Conservation (phyloP, 371 early-diverging fungal species). For the Actinomortierella wolfii region DNA sequence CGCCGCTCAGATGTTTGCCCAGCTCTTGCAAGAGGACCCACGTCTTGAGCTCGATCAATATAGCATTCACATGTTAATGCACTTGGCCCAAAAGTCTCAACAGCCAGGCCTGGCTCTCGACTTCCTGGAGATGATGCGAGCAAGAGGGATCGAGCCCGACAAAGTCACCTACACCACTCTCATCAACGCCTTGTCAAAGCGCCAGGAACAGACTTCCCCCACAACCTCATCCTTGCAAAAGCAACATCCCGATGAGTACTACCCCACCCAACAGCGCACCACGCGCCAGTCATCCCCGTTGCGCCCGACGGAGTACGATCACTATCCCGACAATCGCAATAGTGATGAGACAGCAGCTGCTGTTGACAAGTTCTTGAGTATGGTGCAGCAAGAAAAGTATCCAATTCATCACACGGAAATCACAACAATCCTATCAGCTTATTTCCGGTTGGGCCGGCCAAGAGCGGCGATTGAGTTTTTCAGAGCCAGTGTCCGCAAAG, state of each 20-base stretch:
- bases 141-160: constrained; percentile 38
- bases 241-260: too few species aligned
- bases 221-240: constrained; percentile 6
- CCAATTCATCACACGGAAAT: constrained; percentile 24
- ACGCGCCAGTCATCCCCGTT: too few species aligned
- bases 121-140: constrained; percentile 47
- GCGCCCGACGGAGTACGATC: constrained; percentile 15
- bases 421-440: constrained; percentile 33
- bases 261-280: not conserved
- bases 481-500: constrained; percentile 23
- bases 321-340: constrained; percentile 25
- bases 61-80: constrained; percentile 34
- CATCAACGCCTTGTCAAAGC: constrained; percentile 38
- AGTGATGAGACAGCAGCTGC: constrained; percentile 24
- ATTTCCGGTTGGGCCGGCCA: constrained; percentile 39
- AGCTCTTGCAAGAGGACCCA: constrained; percentile 16
- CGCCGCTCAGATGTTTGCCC: constrained; percentile 32
- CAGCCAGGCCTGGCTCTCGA: constrained; percentile 40
- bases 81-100: constrained; percentile 40
- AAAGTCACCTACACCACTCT: constrained; percentile 43
- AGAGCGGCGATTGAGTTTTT: constrained; percentile 43
- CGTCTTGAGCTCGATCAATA: constrained; percentile 24
- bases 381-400: constrained; percentile 15
- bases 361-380: constrained; percentile 24
- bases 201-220: constrained; percentile 24